These are phyloP conservation scores for Adansonia grandidieri DNA, from an alignment of 441 rosid species.

Conservation along the genomic window DNA sequence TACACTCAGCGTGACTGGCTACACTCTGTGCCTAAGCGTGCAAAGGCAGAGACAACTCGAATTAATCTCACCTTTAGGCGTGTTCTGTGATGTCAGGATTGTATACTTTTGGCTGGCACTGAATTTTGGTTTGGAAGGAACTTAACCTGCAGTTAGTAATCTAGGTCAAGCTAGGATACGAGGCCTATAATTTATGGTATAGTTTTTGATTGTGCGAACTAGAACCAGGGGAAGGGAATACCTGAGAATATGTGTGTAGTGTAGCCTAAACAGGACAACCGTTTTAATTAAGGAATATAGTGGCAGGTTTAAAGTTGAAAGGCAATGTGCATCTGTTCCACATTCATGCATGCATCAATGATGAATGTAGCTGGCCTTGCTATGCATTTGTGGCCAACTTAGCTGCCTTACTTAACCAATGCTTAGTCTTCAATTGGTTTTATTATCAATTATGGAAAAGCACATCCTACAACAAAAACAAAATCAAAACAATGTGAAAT, in stretches of 20 bases:
- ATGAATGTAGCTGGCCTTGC: not conserved
- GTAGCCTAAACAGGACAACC: no score
- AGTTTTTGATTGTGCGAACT: no score
- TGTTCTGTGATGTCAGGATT: slow-evolving; percentile 36
- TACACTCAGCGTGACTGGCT: slow-evolving; percentile 87
- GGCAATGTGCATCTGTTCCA: not conserved
- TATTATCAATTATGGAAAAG: not conserved
- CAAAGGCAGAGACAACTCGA: slow-evolving; percentile 60
- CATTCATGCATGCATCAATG: not conserved
- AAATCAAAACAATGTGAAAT: no score
- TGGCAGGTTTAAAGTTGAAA: no score
- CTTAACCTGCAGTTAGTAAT: not conserved
- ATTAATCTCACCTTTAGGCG: slow-evolving; percentile 80
- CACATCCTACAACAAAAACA: no score
- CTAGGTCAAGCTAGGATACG: not conserved
- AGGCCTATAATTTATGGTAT: not conserved
- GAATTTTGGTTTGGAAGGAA: not conserved
- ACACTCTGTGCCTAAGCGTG: slow-evolving; percentile 82
- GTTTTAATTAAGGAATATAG: no score
- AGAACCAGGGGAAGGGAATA: no score
- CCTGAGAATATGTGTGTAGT: no score
- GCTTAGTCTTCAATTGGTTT: no score
- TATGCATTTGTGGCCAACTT: not conserved
- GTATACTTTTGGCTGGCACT: not conserved
- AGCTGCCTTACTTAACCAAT: no score